phyloP scores from a whole-genome alignment of 1,139 yeast species.

The Blastobotrys persicus region DNA sequence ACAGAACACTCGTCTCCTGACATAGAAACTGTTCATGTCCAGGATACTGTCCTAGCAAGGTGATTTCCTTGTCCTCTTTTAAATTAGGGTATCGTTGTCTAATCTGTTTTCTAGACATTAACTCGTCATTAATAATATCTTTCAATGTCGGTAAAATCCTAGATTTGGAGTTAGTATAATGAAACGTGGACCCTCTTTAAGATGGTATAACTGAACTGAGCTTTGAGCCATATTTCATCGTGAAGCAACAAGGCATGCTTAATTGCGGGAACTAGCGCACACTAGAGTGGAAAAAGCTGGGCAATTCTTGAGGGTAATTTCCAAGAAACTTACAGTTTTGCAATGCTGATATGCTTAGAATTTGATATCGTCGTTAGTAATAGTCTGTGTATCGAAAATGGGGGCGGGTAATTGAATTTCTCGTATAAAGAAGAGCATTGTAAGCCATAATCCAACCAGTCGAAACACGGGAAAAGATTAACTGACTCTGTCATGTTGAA shows the following conservation, averaged over 20 bases:
- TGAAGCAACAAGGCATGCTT: constrained; percentile 1
- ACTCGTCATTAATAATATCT: constrained; percentile 9
- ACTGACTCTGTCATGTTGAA: constrained; percentile 79
- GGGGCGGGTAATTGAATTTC: constrained; percentile 31
- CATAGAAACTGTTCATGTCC: constrained; percentile 19
- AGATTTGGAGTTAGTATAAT: constrained; percentile 9
- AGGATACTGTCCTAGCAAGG: not conserved
- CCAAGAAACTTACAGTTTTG: constrained; percentile 23
- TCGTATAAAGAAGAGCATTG: constrained; percentile 33
- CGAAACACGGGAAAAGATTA: constrained; percentile 63
- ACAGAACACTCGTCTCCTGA: constrained; percentile 28
- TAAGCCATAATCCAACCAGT: constrained; percentile 50
- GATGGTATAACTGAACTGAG: too few species aligned
- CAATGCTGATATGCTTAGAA: constrained; percentile 25
- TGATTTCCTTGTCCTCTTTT: not conserved
- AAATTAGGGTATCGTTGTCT: constrained; percentile 12
- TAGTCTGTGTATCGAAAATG: constrained; percentile 38
- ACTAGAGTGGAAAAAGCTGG: not conserved
- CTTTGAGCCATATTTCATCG: too few species aligned
- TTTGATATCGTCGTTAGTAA: constrained; percentile 28
- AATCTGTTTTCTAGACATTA: constrained; percentile 10
- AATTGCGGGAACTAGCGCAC: not conserved
- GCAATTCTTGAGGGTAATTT: not conserved
- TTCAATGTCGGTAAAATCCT: constrained; percentile 18
- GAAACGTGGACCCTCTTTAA: not conserved